These are phyloP conservation scores for Fusarium lateritium DNA, from an alignment of 2,329 filamentous ascomycete genomes.

Conservation along the genomic window DNA sequence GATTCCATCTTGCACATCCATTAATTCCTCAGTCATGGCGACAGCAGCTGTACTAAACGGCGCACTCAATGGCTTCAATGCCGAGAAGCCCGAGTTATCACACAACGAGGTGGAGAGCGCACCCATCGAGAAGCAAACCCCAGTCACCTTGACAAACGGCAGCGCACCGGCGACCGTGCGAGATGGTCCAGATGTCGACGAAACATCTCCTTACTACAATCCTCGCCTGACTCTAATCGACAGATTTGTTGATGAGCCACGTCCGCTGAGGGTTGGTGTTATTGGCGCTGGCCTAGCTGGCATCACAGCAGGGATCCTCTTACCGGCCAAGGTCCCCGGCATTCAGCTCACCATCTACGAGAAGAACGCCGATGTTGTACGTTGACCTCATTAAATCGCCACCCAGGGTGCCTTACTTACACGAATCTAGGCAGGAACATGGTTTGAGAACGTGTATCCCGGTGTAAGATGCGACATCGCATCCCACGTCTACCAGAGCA, in stretches of 20 bases:
- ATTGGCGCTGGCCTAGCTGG: slow-evolving; percentile 57
- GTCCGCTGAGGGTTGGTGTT: slow-evolving; percentile 53
- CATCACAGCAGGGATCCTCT: slow-evolving; percentile 71
- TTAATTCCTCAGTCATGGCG: slow-evolving; percentile 20
- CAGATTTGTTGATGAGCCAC: slow-evolving; percentile 55
- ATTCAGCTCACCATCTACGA: slow-evolving; percentile 77
- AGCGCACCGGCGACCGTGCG: slow-evolving; percentile 1
- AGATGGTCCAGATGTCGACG: slow-evolving; percentile 36
- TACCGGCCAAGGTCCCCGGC: slow-evolving; percentile 78
- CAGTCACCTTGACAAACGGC: slow-evolving; percentile 15
- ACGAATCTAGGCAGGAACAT: slow-evolving; percentile 62
- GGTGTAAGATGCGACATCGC: slow-evolving; percentile 79
- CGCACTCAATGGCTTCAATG: slow-evolving; percentile 2
- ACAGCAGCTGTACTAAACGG: slow-evolving; percentile 24
- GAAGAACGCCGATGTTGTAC: slow-evolving; percentile 76
- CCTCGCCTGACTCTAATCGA: slow-evolving; percentile 49
- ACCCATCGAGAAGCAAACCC: slow-evolving; percentile 14
- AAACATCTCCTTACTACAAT: slow-evolving; percentile 40
- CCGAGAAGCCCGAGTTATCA: slow-evolving; percentile 14
- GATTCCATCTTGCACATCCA: too few relatives aligned
- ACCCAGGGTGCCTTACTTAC: background rate
- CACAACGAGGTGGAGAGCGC: slow-evolving; percentile 12
- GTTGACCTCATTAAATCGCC: slow-evolving; percentile 46
- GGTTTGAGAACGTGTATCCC: slow-evolving; percentile 72
- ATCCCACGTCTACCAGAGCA: slow-evolving; percentile 78